Base-by-base conservation (phyloP, 305 asterid species). In the Coffea humblotiana region DNA sequence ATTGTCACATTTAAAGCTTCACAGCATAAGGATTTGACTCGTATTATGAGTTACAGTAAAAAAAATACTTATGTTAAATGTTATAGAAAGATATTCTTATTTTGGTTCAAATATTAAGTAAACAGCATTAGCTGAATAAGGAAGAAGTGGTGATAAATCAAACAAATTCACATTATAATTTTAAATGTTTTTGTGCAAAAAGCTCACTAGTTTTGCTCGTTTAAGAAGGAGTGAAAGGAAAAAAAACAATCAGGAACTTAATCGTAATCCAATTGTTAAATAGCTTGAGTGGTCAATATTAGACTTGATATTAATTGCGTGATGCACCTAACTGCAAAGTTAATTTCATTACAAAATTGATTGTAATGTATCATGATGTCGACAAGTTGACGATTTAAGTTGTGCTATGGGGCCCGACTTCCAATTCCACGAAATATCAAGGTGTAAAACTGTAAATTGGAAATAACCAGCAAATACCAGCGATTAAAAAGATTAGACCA, bases 351-450 rank as follows among this genome's bases (percentile, higher is more conserved):
- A 48, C 35, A 9, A 45, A 47, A 27, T 77, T 77, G 49, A 79
- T 60, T 79, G 43, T 5, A 3, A 40, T 40, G 43, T 45, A 48
- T 25, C 77, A 13, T 40, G 82, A 72, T 2, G 43, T 73, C 5
- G 82, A 80, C 75, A 49, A 65, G 11, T 51, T 48, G 64, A 49
- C 14, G 21, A 56, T 35, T 27, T 19, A 47, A 40, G 43, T 3
- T 40, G 43, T 40, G 43, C 43, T 40, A 40, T 40, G 43, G 65
- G 71, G 80, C 25, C 77, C 73, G 77, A 60, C 73, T 32, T 32
- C 37, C 37, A 60, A 70, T 76, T 76, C 80, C 49, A 19, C 14
- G 67, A 80, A 80, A 79, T 79, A 64, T 79, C 54, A 19, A 61
- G 80, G 71, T 25, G 77, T 13, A 19, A 68, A 51, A 56, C 19